Percentiles rank a stretch among this genome's conserved stretches.
Conservation (phyloP, 306 rosid genomes). For the Glycyrrhiza uralensis region DNA sequence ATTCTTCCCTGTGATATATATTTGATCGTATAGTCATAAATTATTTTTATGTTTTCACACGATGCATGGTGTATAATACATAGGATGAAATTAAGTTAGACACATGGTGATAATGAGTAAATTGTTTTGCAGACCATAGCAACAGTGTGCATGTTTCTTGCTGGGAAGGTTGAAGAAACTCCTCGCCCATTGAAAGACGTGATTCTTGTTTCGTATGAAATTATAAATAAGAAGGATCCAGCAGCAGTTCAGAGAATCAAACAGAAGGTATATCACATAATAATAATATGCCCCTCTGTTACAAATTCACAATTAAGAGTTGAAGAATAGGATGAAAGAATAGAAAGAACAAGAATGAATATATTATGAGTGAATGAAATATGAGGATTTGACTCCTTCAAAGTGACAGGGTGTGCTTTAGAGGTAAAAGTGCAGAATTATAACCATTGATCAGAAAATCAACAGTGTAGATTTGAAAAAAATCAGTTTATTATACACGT, state of each 20-base stretch:
- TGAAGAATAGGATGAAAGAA: background rate
- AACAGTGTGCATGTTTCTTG: constrained; percentile 98
- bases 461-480: background rate
- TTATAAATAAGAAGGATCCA: constrained; percentile 87
- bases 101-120: constrained; percentile 15
- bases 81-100: constrained; percentile 4
- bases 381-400: background rate
- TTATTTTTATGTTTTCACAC: background rate
- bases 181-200: constrained; percentile 97
- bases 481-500: background rate
- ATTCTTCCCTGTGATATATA: background rate
- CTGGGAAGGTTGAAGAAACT: constrained; percentile 99
- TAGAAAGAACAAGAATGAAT: background rate
- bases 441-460: background rate
- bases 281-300: background rate
- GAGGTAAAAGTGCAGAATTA: background rate
- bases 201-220: constrained; percentile 89
- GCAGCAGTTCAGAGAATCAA: constrained; percentile 85
- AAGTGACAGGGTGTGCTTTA: background rate
- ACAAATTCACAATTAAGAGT: background rate
- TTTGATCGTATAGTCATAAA: background rate
- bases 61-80: background rate
- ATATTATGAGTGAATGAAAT: background rate
- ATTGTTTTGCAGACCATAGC: constrained; percentile 81
- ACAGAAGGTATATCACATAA: constrained; percentile 64